Conservation (phyloP, 345 rosid species). For the Psidium guajava region DNA sequence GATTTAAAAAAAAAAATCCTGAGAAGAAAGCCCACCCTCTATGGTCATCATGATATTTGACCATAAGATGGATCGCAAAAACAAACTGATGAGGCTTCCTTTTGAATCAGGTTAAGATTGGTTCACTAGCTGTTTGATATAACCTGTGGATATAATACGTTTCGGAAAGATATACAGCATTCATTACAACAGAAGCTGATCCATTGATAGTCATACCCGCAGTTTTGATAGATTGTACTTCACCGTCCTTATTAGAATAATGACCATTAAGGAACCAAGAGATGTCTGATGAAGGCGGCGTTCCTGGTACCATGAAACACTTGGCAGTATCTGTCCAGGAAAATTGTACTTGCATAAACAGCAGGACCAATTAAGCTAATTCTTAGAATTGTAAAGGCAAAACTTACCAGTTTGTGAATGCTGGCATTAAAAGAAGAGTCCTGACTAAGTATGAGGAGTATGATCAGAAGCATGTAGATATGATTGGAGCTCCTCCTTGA, state of each 20-base stretch:
- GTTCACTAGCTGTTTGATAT: neutral
- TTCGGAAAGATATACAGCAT: neutral
- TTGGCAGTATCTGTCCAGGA: slow-evolving; percentile 56
- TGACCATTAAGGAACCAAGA: slow-evolving; percentile 89
- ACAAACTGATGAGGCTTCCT: neutral
- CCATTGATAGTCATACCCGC: slow-evolving; percentile 55
- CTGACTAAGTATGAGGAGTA: slow-evolving; percentile 96
- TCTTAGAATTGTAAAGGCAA: neutral
- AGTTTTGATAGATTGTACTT: slow-evolving; percentile 90
- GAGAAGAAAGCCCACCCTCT: neutral
- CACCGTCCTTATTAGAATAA: slow-evolving; percentile 89
- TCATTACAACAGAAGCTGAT: neutral
- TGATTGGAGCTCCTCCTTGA: slow-evolving; percentile 89
- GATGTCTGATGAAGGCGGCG: slow-evolving; percentile 92
- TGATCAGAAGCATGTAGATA: slow-evolving; percentile 89
- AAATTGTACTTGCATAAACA: slow-evolving; percentile 3
- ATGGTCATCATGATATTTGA: neutral
- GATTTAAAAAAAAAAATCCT: neutral
- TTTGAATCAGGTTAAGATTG: neutral
- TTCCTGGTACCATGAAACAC: slow-evolving; percentile 95
- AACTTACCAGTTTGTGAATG: slow-evolving; percentile 83
- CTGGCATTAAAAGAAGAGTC: slow-evolving; percentile 91
- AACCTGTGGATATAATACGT: neutral
- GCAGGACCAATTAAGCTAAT: neutral
- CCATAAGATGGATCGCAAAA: neutral